These are phyloP conservation scores for Sporobolus alterniflorus DNA, from an alignment of 202 grass and related monocot genomes.

Conservation along the genomic window DNA sequence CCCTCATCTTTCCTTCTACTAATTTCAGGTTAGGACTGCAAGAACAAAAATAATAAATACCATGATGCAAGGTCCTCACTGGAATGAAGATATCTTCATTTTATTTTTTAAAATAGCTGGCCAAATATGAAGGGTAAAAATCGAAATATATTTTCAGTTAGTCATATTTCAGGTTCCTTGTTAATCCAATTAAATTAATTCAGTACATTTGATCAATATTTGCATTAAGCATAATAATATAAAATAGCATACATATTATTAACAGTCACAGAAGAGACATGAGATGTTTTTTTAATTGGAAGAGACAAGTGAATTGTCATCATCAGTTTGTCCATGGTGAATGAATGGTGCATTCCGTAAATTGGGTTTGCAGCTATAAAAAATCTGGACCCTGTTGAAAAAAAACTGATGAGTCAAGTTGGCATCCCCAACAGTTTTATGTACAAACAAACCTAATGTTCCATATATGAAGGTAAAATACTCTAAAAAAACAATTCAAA, in stretches of 20 bases:
- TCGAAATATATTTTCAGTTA: not conserved
- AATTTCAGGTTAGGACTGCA: constrained; percentile 83
- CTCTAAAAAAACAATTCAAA: constrained; percentile 19
- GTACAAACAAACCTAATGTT: too few relatives aligned
- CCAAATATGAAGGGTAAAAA: not conserved
- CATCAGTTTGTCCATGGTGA: too few relatives aligned
- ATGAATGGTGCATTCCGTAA: too few relatives aligned
- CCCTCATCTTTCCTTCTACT: constrained; percentile 30
- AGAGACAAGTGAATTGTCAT: not conserved
- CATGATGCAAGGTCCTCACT: not conserved
- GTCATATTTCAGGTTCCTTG: not conserved
- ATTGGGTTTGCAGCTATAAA: too few relatives aligned
- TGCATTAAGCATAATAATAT: not conserved
- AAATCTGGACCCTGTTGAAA: too few relatives aligned
- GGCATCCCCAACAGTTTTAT: too few relatives aligned
- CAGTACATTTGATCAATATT: not conserved
- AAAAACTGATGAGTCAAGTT: too few relatives aligned
- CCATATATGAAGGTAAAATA: constrained; percentile 31
- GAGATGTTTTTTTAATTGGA: not conserved
- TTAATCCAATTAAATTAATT: not conserved
- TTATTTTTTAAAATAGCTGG: not conserved
- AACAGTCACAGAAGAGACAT: not conserved
- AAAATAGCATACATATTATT: not conserved
- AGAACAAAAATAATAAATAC: constrained; percentile 19
- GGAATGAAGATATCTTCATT: not conserved